A percentile compares a stretch with the other conserved stretches of the same genome.
Evolutionary conservation across 306 rosid genomes (phyloP).

Genomic region (Castanea crenata): DNA sequence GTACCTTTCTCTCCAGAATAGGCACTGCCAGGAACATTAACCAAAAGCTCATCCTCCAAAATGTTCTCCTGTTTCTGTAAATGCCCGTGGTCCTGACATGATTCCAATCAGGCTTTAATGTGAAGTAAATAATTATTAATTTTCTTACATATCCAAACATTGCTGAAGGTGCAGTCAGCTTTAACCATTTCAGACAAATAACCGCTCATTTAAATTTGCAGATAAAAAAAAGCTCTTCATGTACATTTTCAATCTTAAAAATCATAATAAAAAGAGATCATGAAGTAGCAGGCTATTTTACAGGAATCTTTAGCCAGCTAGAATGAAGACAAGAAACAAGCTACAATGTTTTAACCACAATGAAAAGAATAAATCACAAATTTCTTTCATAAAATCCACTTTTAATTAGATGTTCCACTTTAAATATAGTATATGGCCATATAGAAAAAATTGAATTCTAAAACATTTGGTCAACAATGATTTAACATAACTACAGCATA

Average conservation of each 20-base stretch:
- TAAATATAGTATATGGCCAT: neutral
- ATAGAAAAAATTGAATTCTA: neutral
- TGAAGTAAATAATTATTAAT: neutral
- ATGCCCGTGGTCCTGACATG: constrained; percentile 39
- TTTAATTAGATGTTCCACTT: neutral
- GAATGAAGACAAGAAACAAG: neutral
- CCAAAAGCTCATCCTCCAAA: constrained; percentile 59
- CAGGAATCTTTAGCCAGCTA: neutral
- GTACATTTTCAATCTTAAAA: neutral
- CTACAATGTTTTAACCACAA: neutral
- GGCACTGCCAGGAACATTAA: constrained; percentile 92
- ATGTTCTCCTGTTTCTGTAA: constrained; percentile 28
- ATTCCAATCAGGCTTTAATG: constrained; percentile 7
- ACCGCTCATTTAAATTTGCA: neutral
- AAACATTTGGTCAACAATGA: neutral
- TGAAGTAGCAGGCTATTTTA: neutral
- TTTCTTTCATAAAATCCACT: neutral
- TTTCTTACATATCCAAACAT: neutral
- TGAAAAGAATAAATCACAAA: neutral
- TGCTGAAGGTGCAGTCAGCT: neutral
- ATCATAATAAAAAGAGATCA: neutral
- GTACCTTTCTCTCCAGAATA: constrained; percentile 44
- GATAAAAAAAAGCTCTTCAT: neutral
- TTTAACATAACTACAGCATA: neutral
- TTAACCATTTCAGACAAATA: neutral